Base-by-base conservation (phyloP, 345 rosid species). In the Eucalyptus dawsonii region DNA sequence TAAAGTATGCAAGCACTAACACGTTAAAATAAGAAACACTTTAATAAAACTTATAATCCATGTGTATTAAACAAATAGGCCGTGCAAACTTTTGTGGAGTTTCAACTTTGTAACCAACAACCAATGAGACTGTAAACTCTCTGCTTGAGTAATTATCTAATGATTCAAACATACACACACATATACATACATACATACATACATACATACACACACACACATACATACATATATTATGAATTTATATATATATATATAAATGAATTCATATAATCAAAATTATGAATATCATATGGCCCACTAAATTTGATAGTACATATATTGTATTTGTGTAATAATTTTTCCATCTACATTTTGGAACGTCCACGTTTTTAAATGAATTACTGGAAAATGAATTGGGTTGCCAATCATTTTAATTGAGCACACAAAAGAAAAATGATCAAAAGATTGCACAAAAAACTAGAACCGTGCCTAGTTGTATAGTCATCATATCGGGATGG, bases 1-100 rank as follows among this genome's bases (percentile, higher is more conserved):
- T 24, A 24, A 0, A 0, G 2, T 0, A 3, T 56, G 29, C 29
- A 0, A 2, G 0, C 13, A 10, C 14, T 1, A 0, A 11, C 3
- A 56, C 6, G 1, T 9, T 53, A 21, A 21, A 21, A 53, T 53
- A 8, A 53, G 0, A 0, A 56, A 56, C 0, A 1, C 1, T 1
- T 56, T 25, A 9, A 1, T 54, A 54, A 19, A 2, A 9, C 11
- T 9, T 22, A 2, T 0, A 2, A 2, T 54, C 11, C 60, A 19
- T 54, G 11, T 54, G 1, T 21, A 54, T 54, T 5, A 54, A 54
- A 54, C 0, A 9, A 19, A 1, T 21, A 54, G 1, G 25, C 0
- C 0, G 5, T 0, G 5, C 8, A 21, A 51, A 51, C 58, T 53
- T 53, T 21, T 53, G 5, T 53, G 5, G 25, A 2, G 62, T 29